These are phyloP conservation scores for Aspergillus fijiensis DNA, from an alignment of 2,329 filamentous ascomycete species.

Conservation along the genomic window DNA sequence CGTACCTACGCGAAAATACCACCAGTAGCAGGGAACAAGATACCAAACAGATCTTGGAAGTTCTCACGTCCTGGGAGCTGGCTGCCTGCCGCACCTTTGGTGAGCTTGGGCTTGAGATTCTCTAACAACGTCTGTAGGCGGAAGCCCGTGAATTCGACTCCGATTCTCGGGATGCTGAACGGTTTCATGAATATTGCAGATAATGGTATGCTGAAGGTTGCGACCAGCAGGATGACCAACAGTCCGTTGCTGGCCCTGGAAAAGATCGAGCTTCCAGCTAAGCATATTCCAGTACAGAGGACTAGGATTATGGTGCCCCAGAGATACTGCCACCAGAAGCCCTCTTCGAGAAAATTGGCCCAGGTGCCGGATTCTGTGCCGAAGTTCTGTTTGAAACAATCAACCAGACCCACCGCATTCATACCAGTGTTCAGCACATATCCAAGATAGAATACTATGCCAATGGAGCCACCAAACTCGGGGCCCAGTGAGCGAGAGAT, in stretches of 20 bases:
- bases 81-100: constrained; percentile 61
- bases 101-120: constrained; percentile 71
- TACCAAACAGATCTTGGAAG: constrained; percentile 81
- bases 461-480: constrained; percentile 86
- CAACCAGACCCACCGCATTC: constrained; percentile 82
- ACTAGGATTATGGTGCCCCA: constrained; percentile 71
- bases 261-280: constrained; percentile 78
- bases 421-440: constrained; percentile 82
- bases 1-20: constrained; percentile 55
- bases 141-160: constrained; percentile 76
- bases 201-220: constrained; percentile 77
- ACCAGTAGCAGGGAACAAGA: constrained; percentile 73
- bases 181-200: constrained; percentile 69
- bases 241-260: constrained; percentile 76
- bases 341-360: constrained; percentile 63
- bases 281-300: constrained; percentile 70
- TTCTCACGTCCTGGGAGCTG: constrained; percentile 64
- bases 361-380: constrained; percentile 58
- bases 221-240: constrained; percentile 66
- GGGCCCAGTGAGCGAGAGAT: constrained; percentile 83
- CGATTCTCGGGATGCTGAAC: constrained; percentile 62
- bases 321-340: constrained; percentile 74
- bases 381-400: constrained; percentile 76
- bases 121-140: constrained; percentile 66
- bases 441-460: constrained; percentile 86